Percentiles rank a stretch among this genome's conserved stretches.
These are phyloP conservation scores for Phytophthora sansomeana DNA, from an alignment of 352 stramenopile genomes.

Conservation along the genomic window DNA sequence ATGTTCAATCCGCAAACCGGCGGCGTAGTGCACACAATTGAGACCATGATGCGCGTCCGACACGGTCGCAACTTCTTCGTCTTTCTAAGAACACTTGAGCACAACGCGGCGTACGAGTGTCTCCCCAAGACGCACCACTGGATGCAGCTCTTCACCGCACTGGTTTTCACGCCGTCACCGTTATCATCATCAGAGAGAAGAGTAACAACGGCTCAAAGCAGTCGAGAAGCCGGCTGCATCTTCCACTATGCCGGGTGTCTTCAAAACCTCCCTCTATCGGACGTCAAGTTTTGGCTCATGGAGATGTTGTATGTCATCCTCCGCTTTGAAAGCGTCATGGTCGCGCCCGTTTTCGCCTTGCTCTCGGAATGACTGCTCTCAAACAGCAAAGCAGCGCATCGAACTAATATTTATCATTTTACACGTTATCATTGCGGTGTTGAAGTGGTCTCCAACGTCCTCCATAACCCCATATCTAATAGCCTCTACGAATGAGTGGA, in stretches of 20 bases:
- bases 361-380: too few species aligned
- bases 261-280: constrained; percentile 19
- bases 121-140: constrained; percentile 36
- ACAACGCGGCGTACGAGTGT: constrained; percentile 30
- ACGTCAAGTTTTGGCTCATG: constrained; percentile 51
- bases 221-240: constrained; percentile 24
- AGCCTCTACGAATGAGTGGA: neutral
- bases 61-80: constrained; percentile 39
- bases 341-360: too few species aligned
- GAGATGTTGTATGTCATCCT: constrained; percentile 63
- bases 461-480: neutral
- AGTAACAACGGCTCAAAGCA: constrained; percentile 1
- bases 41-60: too few species aligned
- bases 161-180: constrained; percentile 40
- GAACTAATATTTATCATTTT: too few species aligned
- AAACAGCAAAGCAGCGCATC: too few species aligned
- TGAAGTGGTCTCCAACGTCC: neutral
- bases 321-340: too few species aligned
- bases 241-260: constrained; percentile 48
- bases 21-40: too few species aligned
- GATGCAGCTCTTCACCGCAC: constrained; percentile 40
- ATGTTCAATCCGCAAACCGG: constrained; percentile 52
- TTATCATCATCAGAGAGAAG: neutral
- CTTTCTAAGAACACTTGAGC: constrained; percentile 41
- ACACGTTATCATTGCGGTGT: too few species aligned